Evolutionary conservation across 2,329 filamentous ascomycete species (phyloP).

Genomic region (Cladobotryum protrusum): DNA sequence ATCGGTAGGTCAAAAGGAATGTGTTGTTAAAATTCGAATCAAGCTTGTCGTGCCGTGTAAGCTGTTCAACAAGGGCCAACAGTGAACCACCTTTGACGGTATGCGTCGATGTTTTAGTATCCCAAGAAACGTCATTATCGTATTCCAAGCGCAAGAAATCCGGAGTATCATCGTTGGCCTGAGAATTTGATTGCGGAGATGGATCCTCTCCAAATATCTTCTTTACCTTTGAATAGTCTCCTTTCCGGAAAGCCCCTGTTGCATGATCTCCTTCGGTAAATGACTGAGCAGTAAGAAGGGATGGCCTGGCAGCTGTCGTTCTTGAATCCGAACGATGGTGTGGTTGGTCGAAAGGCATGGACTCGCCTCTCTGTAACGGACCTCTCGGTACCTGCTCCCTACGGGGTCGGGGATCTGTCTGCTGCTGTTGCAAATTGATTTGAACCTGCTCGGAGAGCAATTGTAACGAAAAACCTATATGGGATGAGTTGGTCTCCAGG

Average conservation of each 20-base stretch:
- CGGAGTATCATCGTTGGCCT: conserved; percentile 67
- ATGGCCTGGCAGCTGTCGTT: conserved; percentile 36
- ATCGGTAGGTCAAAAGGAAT: conserved; percentile 92
- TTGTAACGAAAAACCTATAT: conserved; percentile 82
- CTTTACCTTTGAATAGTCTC: conserved; percentile 57
- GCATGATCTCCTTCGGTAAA: conserved; percentile 56
- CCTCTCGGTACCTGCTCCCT: conserved; percentile 44
- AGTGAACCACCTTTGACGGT: conserved; percentile 85
- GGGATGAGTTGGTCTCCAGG: conserved; percentile 78
- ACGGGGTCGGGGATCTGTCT: conserved; percentile 33
- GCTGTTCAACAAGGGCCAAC: conserved; percentile 82
- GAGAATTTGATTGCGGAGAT: conserved; percentile 39
- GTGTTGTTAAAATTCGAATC: conserved; percentile 97
- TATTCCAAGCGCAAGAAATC: conserved; percentile 81
- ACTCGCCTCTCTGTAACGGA: conserved; percentile 51
- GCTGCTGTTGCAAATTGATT: conserved; percentile 43
- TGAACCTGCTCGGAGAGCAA: conserved; percentile 77
- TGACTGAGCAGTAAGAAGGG: conserved; percentile 52
- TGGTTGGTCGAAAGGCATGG: conserved; percentile 47
- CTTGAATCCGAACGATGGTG: conserved; percentile 55
- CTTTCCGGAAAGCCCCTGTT: conserved; percentile 49
- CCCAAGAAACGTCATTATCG: conserved; percentile 84
- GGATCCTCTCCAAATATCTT: conserved; percentile 63
- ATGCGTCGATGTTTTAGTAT: conserved; percentile 69
- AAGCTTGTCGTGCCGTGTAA: conserved; percentile 91